Base-by-base conservation (phyloP, 768 basidiomycete genomes). In the Cystobasidium onofrii region DNA sequence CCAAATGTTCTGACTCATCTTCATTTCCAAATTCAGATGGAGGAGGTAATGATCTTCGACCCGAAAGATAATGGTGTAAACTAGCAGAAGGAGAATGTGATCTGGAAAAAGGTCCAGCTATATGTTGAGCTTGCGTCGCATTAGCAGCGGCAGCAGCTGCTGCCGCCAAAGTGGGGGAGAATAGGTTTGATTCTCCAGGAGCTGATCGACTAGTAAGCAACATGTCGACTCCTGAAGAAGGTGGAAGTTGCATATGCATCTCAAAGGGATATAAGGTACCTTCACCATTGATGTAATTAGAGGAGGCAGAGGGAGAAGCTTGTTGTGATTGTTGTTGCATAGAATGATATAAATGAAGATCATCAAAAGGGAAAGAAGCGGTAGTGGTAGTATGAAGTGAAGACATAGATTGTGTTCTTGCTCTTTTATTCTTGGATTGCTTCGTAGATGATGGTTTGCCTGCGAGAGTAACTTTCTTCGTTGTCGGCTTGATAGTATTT, bases 331-430 rank as follows among this genome's bases (percentile, higher is more conserved):
- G 17, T 29, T 54, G 65, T 50, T 50, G 65, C 43, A 36, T 29
- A 27, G 65, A 50, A 29, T 46, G 65, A 50, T 67, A 43, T 29
- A 54, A 55, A 39, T 57, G 69, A 20, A 71, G 54, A 34, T 71
- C 55, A 55, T 71, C 55, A 52, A 71, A 71, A 33, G 69, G 69
- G 55, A 71, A 71, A 29, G 69, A 55, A 34, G 65, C 43, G 17
- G 69, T 71, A 55, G 33, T 33, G 20, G 17, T 36, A 2, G 69
- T 27, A 44, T 33, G 55, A 52, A 33, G 55, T n/a, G n/a, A n/a
- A 10, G 69, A 71, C 69, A 71, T 71, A n/a, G 69, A 71, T 44
- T 71, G 69, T 44, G 69, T 71, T 23, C 69, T 46, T 61, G 20
- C 23, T 33, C 69, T 46, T 39, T 71, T 71, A 52, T 23, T 31